Evolutionary conservation across 129 eudicot species (phyloP).

Genomic region (Heracleum sosnowskyi): DNA sequence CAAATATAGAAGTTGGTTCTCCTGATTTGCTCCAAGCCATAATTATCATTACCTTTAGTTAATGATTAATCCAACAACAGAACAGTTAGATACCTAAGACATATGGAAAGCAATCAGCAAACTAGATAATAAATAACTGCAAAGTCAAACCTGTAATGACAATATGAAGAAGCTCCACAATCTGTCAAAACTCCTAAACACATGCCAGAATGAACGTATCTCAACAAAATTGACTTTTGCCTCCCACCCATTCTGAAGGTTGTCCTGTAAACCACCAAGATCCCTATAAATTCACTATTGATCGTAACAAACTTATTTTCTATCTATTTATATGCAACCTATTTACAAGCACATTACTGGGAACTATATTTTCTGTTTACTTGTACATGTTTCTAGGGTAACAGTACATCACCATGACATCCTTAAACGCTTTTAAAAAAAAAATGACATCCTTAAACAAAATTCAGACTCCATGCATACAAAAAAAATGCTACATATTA

Average conservation of each 20-base stretch:
- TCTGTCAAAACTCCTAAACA: conserved; percentile 84
- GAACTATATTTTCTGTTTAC: background rate
- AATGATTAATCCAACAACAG: conserved; percentile 7
- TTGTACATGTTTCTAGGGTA: background rate
- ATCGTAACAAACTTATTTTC: background rate
- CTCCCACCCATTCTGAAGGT: conserved; percentile 27
- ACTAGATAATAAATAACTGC: background rate
- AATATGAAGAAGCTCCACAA: conserved; percentile 93
- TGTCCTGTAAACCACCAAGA: conserved; percentile 22
- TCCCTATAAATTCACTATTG: background rate
- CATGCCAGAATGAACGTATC: conserved; percentile 83
- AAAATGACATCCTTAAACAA: no score
- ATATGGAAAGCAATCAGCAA: conserved; percentile 10
- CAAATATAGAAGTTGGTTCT: conserved; percentile 38
- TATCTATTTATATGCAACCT: background rate
- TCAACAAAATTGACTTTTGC: conserved; percentile 86
- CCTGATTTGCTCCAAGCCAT: conserved; percentile 96
- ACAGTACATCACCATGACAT: background rate
- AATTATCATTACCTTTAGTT: conserved; percentile 72
- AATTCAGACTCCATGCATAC: background rate
- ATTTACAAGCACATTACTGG: background rate
- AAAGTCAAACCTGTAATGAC: conserved; percentile 53
- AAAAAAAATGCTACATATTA: background rate
- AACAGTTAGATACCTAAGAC: conserved; percentile 1
- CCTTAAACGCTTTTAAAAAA: no score